Percentiles rank a stretch among this genome's conserved stretches.
Conservation (phyloP, 148 eudicot species). For the Rheum nobile region DNA sequence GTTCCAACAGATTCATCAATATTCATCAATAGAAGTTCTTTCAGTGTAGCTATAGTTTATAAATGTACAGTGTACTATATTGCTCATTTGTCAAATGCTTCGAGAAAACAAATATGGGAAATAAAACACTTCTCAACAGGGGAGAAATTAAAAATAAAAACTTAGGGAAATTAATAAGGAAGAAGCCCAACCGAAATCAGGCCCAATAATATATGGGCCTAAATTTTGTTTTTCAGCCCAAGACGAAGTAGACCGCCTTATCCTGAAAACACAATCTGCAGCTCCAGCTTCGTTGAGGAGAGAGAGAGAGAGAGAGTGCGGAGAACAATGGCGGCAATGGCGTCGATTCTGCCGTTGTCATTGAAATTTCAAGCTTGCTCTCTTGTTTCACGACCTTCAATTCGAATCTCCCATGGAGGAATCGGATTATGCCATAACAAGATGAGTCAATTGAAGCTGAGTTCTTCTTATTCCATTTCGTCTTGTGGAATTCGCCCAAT, state of each 20-base stretch:
- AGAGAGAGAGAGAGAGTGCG: neutral
- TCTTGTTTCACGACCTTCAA: constrained; percentile 9
- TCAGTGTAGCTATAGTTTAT: no score
- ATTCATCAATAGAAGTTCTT: no score
- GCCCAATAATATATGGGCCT: neutral
- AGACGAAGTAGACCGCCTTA: neutral
- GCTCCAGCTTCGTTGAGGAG: neutral
- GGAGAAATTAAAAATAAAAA: no score
- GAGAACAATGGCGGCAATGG: constrained; percentile 5
- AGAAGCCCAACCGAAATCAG: neutral
- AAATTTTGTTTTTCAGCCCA: neutral
- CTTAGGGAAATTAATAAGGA: no score
- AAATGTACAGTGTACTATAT: no score
- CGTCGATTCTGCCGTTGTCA: neutral
- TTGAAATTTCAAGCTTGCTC: neutral
- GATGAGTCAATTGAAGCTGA: constrained; percentile 23
- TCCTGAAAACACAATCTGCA: neutral
- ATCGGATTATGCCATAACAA: neutral
- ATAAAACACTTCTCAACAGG: no score
- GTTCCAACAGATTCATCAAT: no score
- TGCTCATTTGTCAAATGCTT: no score
- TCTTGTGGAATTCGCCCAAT: constrained; percentile 23
- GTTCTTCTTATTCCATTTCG: constrained; percentile 35
- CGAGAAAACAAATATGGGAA: no score
- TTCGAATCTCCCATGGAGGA: constrained; percentile 5